phyloP scores from a whole-genome alignment of 805 yeast genomes.

The Wickerhamomyces ciferrii region DNA sequence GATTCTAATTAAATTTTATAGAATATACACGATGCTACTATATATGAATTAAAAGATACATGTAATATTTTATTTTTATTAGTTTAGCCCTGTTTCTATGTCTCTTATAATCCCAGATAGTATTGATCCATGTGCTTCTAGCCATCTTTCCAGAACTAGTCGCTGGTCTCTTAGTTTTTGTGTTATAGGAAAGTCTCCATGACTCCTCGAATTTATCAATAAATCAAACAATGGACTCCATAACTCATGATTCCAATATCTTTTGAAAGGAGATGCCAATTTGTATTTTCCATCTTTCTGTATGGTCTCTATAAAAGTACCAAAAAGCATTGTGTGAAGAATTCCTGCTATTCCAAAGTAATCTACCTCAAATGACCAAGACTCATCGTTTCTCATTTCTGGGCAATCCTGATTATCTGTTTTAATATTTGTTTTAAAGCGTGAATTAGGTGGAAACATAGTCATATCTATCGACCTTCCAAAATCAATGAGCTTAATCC shows the following conservation, averaged over 20 bases:
- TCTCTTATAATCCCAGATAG: slow-evolving; percentile 29
- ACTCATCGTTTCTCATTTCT: slow-evolving; percentile 51
- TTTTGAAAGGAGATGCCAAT: slow-evolving; percentile 45
- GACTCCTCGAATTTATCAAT: slow-evolving; percentile 52
- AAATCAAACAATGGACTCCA: slow-evolving; percentile 67
- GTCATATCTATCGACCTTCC: slow-evolving; percentile 74
- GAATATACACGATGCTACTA: too few species aligned
- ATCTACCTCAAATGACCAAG: slow-evolving; percentile 81
- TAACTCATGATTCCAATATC: slow-evolving; percentile 70
- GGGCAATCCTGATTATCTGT: slow-evolving; percentile 68
- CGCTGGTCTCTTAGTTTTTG: slow-evolving; percentile 29
- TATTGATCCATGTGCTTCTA: slow-evolving; percentile 15
- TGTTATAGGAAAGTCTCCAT: slow-evolving; percentile 35
- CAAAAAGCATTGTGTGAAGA: slow-evolving; percentile 69
- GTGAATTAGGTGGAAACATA: slow-evolving; percentile 42
- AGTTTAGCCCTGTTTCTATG: slow-evolving; percentile 28
- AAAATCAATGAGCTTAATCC: slow-evolving; percentile 69
- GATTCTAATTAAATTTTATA: too few species aligned
- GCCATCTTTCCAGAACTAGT: slow-evolving; percentile 35
- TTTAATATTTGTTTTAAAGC: slow-evolving; percentile 56
- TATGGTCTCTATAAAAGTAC: slow-evolving; percentile 48
- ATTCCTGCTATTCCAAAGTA: slow-evolving; percentile 78
- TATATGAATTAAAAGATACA: too few species aligned
- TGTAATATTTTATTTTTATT: too few species aligned
- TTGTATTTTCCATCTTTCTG: slow-evolving; percentile 25